Evolutionary conservation across 305 asterid species (phyloP), one percentile per base, ranked within the genome.

Genomic region (Solanum hybrid): DNA sequence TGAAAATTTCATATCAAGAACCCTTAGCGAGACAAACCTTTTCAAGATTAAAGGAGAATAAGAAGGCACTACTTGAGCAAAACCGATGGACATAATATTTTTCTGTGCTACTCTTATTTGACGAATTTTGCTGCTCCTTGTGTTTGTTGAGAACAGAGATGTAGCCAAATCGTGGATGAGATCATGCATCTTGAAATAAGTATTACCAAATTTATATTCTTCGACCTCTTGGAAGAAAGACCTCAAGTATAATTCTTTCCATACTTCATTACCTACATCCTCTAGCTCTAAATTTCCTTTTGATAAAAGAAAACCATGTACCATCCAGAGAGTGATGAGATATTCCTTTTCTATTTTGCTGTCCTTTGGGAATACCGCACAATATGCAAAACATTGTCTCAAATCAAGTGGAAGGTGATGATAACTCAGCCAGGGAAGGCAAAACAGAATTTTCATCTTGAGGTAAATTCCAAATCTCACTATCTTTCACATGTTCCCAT

Each of bases 401-500:
- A 71, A 26, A 71, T 71, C 11, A 71, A 71, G 17, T 10, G 76
- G 34, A 71, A 71, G 34, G 76, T 71, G 76, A 71, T 71, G 76
- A 71, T 71, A 71, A 71, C 76, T 69, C 34, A 71, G 17, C 14
- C 76, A 26, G 32, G 3, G 32, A 7, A 71, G 76, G 76, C 11
- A 71, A 17, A 71, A 71, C 26, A 71, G 76, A 71, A 71, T 32
- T 24, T 71, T 69, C 31, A 69, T 69, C 75, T 69, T 69, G 75
- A 69, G 76, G 76, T 4, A 71, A 26, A 71, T 31, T 90, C 64
- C 95, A 95, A 78, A 93, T 90, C 73, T 92, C 93, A 91, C 19
- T 95, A 7, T 87, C 78, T 60, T 27, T 60, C 87, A 94, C 92
- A 14, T 88, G 90, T 0, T 81, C 78, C 97, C 88, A 40, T 10